Percentiles rank a stretch among this genome's conserved stretches.
Conservation (phyloP, 1,284 basidiomycete species). For the Agaricales sp. region DNA sequence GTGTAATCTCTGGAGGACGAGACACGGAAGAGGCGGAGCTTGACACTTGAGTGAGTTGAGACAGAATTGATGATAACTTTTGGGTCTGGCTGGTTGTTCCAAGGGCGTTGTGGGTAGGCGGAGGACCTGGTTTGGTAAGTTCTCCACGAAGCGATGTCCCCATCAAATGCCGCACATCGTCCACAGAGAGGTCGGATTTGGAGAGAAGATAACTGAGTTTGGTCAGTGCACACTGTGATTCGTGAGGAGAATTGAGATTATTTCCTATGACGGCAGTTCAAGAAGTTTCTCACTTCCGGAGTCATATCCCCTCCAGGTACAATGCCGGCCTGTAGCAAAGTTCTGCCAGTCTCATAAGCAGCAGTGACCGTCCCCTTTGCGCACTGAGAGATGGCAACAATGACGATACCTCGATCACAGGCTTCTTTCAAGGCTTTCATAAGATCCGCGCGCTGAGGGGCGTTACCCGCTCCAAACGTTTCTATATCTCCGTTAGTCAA, state of each 20-base stretch:
- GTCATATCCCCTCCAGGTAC: constrained; percentile 87
- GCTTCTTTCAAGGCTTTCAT: constrained; percentile 68
- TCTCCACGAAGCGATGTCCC: constrained; percentile 79
- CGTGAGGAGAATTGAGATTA: background rate
- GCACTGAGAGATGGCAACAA: constrained; percentile 90
- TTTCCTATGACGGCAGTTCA: background rate
- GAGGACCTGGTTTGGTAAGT: constrained; percentile 38
- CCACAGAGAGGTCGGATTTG: constrained; percentile 63
- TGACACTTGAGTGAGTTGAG: constrained; percentile 58
- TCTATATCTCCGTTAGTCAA: constrained; percentile 30
- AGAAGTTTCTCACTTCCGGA: constrained; percentile 56
- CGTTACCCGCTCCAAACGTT: constrained; percentile 85
- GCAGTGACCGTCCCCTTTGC: constrained; percentile 73
- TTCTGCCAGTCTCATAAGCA: constrained; percentile 75
- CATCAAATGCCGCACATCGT: constrained; percentile 71
- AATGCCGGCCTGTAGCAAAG: constrained; percentile 63
- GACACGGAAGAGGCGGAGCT: constrained; percentile 12
- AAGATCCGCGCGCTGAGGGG: constrained; percentile 63
- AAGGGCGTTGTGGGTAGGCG: constrained; percentile 22
- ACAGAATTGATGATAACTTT: constrained; percentile 24
- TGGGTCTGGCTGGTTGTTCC: background rate
- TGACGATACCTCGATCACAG: constrained; percentile 72
- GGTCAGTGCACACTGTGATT: constrained; percentile 20
- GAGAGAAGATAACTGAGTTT: constrained; percentile 86
- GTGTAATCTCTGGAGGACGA: constrained; percentile 25